These are phyloP conservation scores for Lunasporangiospora selenospora DNA, from an alignment of 192 early-diverging fungal genomes.

Conservation along the genomic window DNA sequence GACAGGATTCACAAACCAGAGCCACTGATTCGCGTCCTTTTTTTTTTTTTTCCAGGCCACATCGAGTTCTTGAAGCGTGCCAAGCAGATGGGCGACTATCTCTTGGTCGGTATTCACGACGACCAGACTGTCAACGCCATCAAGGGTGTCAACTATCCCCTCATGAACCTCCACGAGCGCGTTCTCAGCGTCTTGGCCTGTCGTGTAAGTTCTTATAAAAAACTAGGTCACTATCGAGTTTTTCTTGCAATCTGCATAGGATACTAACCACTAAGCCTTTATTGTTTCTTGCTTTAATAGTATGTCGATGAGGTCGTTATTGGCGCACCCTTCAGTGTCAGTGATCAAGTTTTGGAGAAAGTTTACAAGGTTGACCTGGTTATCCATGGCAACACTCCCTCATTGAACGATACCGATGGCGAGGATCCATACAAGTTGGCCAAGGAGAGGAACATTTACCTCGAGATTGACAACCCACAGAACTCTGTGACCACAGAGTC, in stretches of 20 bases:
- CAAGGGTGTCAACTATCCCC: conserved; percentile 88
- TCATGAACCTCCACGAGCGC: conserved; percentile 97
- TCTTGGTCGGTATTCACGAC: conserved; percentile 94
- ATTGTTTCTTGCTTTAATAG: conserved; percentile 22
- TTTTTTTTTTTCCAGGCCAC: conserved; percentile 78
- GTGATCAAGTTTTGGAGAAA: conserved; percentile 83
- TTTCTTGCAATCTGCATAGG: not conserved
- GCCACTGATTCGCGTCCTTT: conserved; percentile 63
- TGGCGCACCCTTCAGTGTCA: conserved; percentile 89
- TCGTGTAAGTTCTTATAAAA: conserved; percentile 62
- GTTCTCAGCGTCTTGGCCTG: conserved; percentile 92
- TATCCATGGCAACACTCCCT: conserved; percentile 73
- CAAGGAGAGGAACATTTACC: conserved; percentile 79
- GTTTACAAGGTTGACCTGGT: conserved; percentile 88
- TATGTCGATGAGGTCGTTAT: conserved; percentile 96
- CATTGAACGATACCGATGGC: conserved; percentile 74
- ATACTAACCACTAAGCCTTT: conserved; percentile 3
- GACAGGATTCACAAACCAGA: not conserved
- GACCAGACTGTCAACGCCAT: conserved; percentile 89
- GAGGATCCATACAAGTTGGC: conserved; percentile 87
- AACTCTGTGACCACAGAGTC: conserved; percentile 82
- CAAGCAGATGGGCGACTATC: conserved; percentile 83
- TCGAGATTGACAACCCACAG: conserved; percentile 78
- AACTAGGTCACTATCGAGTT: not conserved
- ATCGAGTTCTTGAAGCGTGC: conserved; percentile 92